Evolutionary conservation across 2,329 filamentous ascomycete species (phyloP).

Genomic region (Fulvia fulva): DNA sequence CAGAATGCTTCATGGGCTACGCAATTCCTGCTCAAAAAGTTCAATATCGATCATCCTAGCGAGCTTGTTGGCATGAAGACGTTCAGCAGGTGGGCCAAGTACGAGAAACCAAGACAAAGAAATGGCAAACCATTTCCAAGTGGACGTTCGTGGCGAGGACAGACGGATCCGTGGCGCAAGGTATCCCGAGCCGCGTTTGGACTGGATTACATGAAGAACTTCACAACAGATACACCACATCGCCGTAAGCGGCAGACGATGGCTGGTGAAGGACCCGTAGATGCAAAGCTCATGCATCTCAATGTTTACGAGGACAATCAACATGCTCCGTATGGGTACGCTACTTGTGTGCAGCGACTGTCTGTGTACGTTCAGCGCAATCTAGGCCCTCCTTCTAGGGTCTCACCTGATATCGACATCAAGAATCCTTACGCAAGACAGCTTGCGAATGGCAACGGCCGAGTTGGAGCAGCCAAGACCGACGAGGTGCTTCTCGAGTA

Average conservation of each 20-base stretch:
- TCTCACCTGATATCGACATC: slow-evolving; percentile 36
- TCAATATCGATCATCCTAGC: slow-evolving; percentile 47
- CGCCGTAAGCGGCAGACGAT: slow-evolving; percentile 5
- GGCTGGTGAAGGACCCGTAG: slow-evolving; percentile 11
- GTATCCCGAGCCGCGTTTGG: slow-evolving; percentile 49
- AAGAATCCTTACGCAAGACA: slow-evolving; percentile 41
- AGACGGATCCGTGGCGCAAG: slow-evolving; percentile 50
- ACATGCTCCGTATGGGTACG: slow-evolving; percentile 42
- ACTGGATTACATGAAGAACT: slow-evolving; percentile 50
- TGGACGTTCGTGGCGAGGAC: slow-evolving; percentile 49
- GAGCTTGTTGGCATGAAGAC: slow-evolving; percentile 46
- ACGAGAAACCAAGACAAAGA: slow-evolving; percentile 44
- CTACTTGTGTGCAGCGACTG: slow-evolving; percentile 49
- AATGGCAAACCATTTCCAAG: slow-evolving; percentile 51
- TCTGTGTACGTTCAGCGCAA: slow-evolving; percentile 50
- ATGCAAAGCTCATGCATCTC: slow-evolving; percentile 49
- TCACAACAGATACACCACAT: slow-evolving; percentile 26
- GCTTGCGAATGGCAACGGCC: background rate
- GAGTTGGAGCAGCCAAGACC: background rate
- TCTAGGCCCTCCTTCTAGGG: slow-evolving; percentile 37
- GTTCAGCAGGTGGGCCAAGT: slow-evolving; percentile 49
- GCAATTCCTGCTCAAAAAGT: slow-evolving; percentile 48
- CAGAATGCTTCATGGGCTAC: slow-evolving; percentile 53
- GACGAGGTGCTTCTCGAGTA: slow-evolving; percentile 10
- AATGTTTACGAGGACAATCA: slow-evolving; percentile 46